Evolutionary conservation across 768 basidiomycete genomes (phyloP), one percentile per base, ranked within the genome.

Genomic region (Russula sp.): DNA sequence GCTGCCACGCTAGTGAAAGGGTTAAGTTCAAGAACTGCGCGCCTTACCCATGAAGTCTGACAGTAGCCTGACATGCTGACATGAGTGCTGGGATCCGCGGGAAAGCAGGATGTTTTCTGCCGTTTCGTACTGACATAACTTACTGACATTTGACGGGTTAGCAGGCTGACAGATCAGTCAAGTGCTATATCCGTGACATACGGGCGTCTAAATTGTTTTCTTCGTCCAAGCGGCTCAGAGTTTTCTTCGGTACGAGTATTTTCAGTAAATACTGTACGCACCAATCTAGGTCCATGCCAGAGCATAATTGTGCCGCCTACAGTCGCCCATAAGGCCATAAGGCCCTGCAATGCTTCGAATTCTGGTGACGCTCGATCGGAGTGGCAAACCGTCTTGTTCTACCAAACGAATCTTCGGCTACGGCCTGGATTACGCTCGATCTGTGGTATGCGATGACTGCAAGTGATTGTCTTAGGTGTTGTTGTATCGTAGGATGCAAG

Each of bases 1-100:
- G n/a, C n/a, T 5, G n/a, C 44, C 44, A n/a, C 44, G n/a, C n/a
- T 46, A 10, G n/a, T 10, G n/a, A 11, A 22, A 22, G n/a, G 44
- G 44, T 22, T 46, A 20, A n/a, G 44, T 48, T 46, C 44, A 13
- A 48, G n/a, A 48, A 48, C 46, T 20, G 9, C 7, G 22, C 4
- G n/a, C n/a, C 46, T 6, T 48, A 48, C 46, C 11, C 11, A 22
- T 48, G 46, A 22, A 24, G 74, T 26, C 24, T 50, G 20, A 20
- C 30, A 34, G 20, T 32, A 28, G 52, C 34, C 32, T 53, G 53
- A 38, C 53, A 55, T 3, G n/a, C 32, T 53, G 53, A 38, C 53
- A 55, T 3, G n/a, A 14, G 24, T 38, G 53, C 36, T 24, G 11
- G 7, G 34, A 55, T 6, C 22, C 36, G 8, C 34, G 14, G 50